phyloP scores from a whole-genome alignment of 257 asterid genomes.

The Solanum arcanum region DNA sequence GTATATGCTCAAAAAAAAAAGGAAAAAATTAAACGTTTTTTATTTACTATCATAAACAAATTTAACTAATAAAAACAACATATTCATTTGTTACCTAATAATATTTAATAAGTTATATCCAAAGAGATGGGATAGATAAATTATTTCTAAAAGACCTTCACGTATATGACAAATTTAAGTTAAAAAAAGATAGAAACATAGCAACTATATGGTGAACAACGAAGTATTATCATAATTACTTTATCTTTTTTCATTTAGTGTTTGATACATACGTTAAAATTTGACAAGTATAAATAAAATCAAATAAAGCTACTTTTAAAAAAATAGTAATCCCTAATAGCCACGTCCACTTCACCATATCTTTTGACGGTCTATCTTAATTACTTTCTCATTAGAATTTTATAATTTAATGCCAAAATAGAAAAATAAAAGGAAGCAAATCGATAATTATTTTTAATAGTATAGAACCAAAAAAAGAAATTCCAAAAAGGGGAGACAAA shows the following conservation, averaged over 20 bases:
- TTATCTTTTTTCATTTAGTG: no score
- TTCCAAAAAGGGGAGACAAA: background rate
- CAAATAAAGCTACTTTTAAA: fast-evolving
- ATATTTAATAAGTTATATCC: background rate
- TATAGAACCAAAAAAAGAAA: no score
- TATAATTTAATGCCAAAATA: background rate
- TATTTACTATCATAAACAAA: background rate
- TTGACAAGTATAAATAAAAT: no score
- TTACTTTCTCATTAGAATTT: background rate
- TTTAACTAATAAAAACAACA: no score
- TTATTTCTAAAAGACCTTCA: no score
- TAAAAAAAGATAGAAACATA: no score
- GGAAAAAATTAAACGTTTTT: background rate
- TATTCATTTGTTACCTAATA: no score
- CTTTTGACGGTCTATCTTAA: no score
- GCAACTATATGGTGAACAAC: background rate
- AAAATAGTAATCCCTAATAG: no score
- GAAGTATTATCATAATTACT: background rate
- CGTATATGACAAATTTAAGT: background rate
- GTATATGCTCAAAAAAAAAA: background rate
- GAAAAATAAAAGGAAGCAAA: background rate
- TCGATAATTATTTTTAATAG: background rate
- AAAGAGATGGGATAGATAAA: background rate
- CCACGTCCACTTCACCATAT: background rate
- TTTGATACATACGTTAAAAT: no score